phyloP scores from a whole-genome alignment of 2,329 filamentous ascomycete species.

The Exserohilum turcica region DNA sequence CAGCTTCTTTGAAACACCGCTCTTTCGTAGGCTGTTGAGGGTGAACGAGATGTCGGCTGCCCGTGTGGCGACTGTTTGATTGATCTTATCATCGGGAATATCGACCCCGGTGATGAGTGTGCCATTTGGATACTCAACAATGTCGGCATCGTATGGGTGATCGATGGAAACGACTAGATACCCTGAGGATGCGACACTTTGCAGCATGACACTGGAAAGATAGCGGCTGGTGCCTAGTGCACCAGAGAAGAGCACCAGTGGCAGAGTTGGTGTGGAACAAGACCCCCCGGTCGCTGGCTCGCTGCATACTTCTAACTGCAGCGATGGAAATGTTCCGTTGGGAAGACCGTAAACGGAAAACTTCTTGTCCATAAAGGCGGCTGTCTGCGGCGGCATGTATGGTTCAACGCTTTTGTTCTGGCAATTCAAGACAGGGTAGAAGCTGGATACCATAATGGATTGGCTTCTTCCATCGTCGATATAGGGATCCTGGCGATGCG shows the following conservation, averaged over 20 bases:
- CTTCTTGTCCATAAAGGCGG: constrained; percentile 27
- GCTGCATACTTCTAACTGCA: constrained; percentile 26
- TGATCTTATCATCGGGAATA: constrained; percentile 32
- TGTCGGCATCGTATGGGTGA: constrained; percentile 55
- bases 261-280: constrained; percentile 10
- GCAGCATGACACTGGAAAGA: constrained; percentile 52
- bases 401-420: constrained; percentile 6
- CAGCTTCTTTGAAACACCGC: constrained; percentile 8
- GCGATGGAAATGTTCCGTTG: constrained; percentile 27
- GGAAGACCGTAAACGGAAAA: constrained; percentile 34
- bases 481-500: constrained; percentile 26
- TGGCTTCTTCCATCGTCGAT: constrained; percentile 22
- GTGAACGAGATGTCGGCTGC: constrained; percentile 30
- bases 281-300: not conserved
- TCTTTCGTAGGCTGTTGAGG: constrained; percentile 23
- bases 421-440: constrained; percentile 25
- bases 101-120: constrained; percentile 33
- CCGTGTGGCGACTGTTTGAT: constrained; percentile 27
- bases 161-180: constrained; percentile 57
- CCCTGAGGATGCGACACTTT: constrained; percentile 55
- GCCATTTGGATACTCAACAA: constrained; percentile 58
- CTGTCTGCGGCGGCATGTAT: constrained; percentile 35
- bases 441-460: constrained; percentile 34
- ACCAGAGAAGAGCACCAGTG: constrained; percentile 53
- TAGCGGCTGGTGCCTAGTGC: constrained; percentile 53